Evolutionary conservation across 2,329 filamentous ascomycete species (phyloP).

Genomic region (Colletotrichum somersetense): DNA sequence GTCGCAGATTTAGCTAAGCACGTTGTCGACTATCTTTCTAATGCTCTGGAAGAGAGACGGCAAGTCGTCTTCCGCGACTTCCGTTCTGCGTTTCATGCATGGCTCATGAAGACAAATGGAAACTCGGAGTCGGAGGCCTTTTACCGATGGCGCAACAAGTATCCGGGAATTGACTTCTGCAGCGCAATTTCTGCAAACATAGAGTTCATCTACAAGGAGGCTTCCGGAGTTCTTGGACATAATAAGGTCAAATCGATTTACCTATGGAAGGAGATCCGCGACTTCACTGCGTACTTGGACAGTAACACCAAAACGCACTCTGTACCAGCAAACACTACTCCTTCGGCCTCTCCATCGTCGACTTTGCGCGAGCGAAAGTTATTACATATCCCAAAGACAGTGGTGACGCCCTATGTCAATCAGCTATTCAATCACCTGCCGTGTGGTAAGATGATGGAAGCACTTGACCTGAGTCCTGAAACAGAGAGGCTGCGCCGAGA

Average conservation of each 20-base stretch:
- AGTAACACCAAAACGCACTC: conserved; percentile 42
- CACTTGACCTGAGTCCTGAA: conserved; percentile 46
- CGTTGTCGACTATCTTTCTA: conserved; percentile 73
- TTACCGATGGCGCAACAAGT: conserved; percentile 65
- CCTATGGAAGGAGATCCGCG: conserved; percentile 67
- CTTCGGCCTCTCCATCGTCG: background rate
- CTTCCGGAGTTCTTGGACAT: conserved; percentile 60
- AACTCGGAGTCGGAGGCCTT: conserved; percentile 57
- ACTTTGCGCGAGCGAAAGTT: background rate
- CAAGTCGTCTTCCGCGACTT: conserved; percentile 70
- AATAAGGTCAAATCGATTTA: conserved; percentile 52
- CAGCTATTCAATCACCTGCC: conserved; percentile 73
- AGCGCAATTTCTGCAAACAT: conserved; percentile 69
- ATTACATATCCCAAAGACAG: conserved; percentile 57
- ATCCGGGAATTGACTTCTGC: conserved; percentile 71
- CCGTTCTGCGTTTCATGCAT: conserved; percentile 65
- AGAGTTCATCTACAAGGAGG: conserved; percentile 76
- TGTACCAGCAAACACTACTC: background rate
- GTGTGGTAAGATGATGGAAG: conserved; percentile 66
- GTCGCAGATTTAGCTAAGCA: conserved; percentile 78
- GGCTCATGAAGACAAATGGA: conserved; percentile 64
- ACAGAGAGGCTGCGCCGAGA: conserved; percentile 48
- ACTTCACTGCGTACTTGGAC: conserved; percentile 50
- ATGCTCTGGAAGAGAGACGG: conserved; percentile 47
- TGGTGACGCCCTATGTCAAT: conserved; percentile 78